Conservation (phyloP, 163 green algal genomes). For the Scenedesmus sp. region DNA sequence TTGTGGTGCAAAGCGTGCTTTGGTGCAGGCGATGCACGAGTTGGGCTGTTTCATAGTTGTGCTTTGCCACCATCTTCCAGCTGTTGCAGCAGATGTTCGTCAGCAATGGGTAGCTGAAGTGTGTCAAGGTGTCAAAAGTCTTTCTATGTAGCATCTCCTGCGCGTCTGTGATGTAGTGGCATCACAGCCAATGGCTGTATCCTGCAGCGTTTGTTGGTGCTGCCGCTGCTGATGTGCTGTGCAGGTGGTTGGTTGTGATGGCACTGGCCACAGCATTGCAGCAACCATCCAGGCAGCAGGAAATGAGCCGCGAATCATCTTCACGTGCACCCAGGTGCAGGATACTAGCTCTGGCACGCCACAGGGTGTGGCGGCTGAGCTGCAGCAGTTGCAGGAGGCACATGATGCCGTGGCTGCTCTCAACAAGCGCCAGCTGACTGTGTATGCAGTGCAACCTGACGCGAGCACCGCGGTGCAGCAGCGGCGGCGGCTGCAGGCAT, state of each 20-base stretch:
- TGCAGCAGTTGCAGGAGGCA: constrained; percentile 45
- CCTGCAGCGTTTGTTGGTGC: background rate
- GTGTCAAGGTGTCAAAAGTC: no score
- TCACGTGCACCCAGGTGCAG: constrained; percentile 8
- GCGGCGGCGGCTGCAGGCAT: constrained; percentile 13
- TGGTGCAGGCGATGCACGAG: no score
- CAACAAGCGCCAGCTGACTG: constrained; percentile 26
- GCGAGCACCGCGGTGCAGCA: background rate
- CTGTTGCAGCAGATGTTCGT: no score
- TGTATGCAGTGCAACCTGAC: constrained; percentile 42
- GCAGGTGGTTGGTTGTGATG: constrained; percentile 32
- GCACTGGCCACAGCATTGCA: background rate
- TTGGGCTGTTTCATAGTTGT: no score
- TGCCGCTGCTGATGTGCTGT: background rate
- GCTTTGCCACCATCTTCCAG: no score
- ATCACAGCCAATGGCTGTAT: no score
- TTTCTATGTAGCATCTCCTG: no score
- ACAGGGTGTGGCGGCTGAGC: constrained; percentile 34
- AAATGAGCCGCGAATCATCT: background rate
- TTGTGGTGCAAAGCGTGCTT: background rate
- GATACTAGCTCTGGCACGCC: background rate
- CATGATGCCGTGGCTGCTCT: constrained; percentile 6
- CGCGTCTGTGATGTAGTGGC: no score
- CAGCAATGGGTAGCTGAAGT: no score
- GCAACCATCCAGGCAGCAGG: background rate